Conservation (phyloP, 495 filamentous ascomycete species). For the Physcia stellaris region DNA sequence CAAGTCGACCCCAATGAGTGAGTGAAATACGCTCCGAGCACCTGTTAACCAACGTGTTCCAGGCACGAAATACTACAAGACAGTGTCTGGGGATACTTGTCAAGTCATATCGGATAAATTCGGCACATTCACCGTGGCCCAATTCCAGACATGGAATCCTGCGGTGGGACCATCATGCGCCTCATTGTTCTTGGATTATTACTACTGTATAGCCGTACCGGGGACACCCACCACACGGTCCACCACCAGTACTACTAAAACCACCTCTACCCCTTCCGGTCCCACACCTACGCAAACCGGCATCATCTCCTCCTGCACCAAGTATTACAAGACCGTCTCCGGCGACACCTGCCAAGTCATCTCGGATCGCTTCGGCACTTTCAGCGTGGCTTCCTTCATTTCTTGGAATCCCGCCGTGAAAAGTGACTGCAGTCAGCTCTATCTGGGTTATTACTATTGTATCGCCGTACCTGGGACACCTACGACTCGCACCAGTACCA, state of each 20-base stretch:
- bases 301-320: conserved; percentile 5
- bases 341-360: conserved; percentile 15
- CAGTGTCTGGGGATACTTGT: conserved; percentile 15
- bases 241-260: neutral
- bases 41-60: too few species aligned
- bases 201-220: conserved; percentile 10
- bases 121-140: conserved; percentile 8
- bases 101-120: conserved; percentile 2
- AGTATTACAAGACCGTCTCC: conserved; percentile 14
- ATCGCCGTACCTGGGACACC: conserved; percentile 5
- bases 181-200: conserved; percentile 10
- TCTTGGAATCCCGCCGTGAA: conserved; percentile 15
- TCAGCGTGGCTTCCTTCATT: conserved; percentile 8
- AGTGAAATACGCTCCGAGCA: neutral
- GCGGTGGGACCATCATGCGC: conserved; percentile 9
- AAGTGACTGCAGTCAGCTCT: conserved; percentile 9
- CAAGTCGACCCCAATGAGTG: neutral
- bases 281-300: conserved; percentile 7
- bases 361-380: conserved; percentile 3
- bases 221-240: neutral
- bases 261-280: conserved; percentile 1
- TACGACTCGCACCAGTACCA: neutral
- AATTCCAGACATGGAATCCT: conserved; percentile 16
- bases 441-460: conserved; percentile 12
- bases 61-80: conserved; percentile 14